phyloP scores from a whole-genome alignment of 768 basidiomycete genomes.

The Boletus barrowsii region DNA sequence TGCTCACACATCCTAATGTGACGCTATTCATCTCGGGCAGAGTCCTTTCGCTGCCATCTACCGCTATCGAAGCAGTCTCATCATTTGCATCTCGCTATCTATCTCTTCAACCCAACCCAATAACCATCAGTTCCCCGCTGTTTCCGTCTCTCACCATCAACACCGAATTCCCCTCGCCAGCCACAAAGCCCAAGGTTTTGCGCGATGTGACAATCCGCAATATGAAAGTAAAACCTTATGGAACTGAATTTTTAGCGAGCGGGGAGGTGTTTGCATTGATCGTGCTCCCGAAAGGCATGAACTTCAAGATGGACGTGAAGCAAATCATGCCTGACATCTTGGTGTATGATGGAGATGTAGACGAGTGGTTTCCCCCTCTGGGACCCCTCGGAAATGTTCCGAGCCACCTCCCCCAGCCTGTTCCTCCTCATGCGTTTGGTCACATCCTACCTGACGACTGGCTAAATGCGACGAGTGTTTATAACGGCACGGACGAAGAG shows the following conservation, averaged over 20 bases:
- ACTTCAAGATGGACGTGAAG: conserved; percentile 60
- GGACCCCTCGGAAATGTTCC: conserved; percentile 34
- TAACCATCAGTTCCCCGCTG: conserved; percentile 57
- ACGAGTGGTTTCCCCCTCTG: conserved; percentile 24
- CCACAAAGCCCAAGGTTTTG: conserved; percentile 61
- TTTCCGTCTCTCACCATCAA: conserved; percentile 45
- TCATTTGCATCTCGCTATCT: conserved; percentile 64
- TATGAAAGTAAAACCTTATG: conserved; percentile 63
- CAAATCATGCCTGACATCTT: conserved; percentile 73
- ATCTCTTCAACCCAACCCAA: conserved; percentile 51
- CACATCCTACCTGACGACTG: conserved; percentile 71
- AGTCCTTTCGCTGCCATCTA: conserved; percentile 52
- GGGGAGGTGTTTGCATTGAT: conserved; percentile 64
- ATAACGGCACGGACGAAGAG: conserved; percentile 42
- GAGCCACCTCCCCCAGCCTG: conserved; percentile 55
- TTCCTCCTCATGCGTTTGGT: conserved; percentile 72
- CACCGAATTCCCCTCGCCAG: conserved; percentile 62
- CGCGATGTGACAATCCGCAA: conserved; percentile 69
- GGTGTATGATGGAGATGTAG: conserved; percentile 71
- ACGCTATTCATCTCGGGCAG: conserved; percentile 54
- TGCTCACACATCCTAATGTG: conserved; percentile 65
- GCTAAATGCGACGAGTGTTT: conserved; percentile 47
- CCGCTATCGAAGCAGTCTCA: conserved; percentile 45
- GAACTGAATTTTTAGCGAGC: conserved; percentile 56
- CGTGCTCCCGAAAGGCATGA: conserved; percentile 67